phyloP scores from a whole-genome alignment of 208 protist genomes.

The Acanthamoeba lenticulata region DNA sequence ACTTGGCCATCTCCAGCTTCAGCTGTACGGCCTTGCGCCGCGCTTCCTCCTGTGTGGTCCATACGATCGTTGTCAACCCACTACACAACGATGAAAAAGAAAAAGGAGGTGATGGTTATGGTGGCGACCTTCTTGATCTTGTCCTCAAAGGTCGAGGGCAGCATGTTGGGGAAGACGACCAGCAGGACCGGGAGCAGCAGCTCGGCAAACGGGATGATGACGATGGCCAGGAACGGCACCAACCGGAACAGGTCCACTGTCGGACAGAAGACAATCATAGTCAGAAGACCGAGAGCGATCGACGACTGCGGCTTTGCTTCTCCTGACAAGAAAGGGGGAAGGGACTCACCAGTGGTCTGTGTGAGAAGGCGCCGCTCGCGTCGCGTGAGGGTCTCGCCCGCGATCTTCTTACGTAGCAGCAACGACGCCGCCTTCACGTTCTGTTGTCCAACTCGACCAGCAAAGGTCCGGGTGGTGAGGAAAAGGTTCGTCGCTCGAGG shows the following conservation, averaged over 20 bases:
- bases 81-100: neutral
- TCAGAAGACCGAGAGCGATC: neutral
- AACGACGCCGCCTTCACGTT: constrained; percentile 1
- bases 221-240: constrained; percentile 97
- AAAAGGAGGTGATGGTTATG: neutral
- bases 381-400: neutral
- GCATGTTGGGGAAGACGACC: constrained; percentile 97
- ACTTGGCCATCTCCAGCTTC: constrained; percentile 79
- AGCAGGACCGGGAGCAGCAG: constrained; percentile 95
- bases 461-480: no score
- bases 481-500: no score
- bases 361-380: neutral
- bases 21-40: constrained; percentile 55
- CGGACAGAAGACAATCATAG: neutral
- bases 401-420: neutral
- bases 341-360: neutral
- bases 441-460: neutral
- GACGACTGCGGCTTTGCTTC: no score
- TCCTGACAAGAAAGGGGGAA: no score
- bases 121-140: constrained; percentile 75
- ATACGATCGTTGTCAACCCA: neutral
- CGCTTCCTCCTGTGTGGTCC: constrained; percentile 74
- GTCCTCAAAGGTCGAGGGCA: constrained; percentile 95
- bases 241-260: constrained; percentile 93
- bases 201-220: constrained; percentile 96